Conservation (phyloP, 768 basidiomycete species). For the Tephrocybe rancida region DNA sequence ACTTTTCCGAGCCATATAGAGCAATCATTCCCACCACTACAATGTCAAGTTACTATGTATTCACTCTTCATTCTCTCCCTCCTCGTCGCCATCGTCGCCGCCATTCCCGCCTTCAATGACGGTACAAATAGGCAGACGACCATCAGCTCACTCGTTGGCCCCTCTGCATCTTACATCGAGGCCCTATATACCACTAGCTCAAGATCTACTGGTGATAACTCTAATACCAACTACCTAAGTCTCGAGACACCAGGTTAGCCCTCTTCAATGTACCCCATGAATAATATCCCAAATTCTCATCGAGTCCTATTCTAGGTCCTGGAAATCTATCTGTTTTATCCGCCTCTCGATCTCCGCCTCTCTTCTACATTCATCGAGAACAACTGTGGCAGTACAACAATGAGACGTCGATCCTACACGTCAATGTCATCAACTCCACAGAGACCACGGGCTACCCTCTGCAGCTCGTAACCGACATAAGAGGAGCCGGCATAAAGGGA, state of each 20-base stretch:
- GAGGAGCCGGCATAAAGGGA: slow-evolving; percentile 41
- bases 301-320: slow-evolving; percentile 34
- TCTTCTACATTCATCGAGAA: slow-evolving; percentile 56
- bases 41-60: slow-evolving; percentile 3
- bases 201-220: slow-evolving; percentile 15
- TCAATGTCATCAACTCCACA: slow-evolving; percentile 57
- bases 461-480: slow-evolving; percentile 46
- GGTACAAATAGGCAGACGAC: slow-evolving; percentile 35
- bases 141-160: slow-evolving; percentile 41
- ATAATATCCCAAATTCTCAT: background rate
- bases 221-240: slow-evolving; percentile 30
- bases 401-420: slow-evolving; percentile 54
- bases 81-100: slow-evolving; percentile 24
- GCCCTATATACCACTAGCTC: slow-evolving; percentile 29
- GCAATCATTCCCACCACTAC: background rate
- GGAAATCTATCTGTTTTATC: slow-evolving; percentile 50
- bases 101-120: slow-evolving; percentile 44
- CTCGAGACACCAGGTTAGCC: slow-evolving; percentile 32
- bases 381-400: slow-evolving; percentile 59
- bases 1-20: slow-evolving; percentile 27
- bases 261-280: background rate
- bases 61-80: slow-evolving; percentile 23
- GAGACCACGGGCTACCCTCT: slow-evolving; percentile 42
- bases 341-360: slow-evolving; percentile 35
- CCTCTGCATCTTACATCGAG: slow-evolving; percentile 42